Percentiles rank a stretch among this genome's conserved stretches.
Evolutionary conservation across 208 protist genomes (phyloP).

Genomic region (Crithidia bombi): DNA sequence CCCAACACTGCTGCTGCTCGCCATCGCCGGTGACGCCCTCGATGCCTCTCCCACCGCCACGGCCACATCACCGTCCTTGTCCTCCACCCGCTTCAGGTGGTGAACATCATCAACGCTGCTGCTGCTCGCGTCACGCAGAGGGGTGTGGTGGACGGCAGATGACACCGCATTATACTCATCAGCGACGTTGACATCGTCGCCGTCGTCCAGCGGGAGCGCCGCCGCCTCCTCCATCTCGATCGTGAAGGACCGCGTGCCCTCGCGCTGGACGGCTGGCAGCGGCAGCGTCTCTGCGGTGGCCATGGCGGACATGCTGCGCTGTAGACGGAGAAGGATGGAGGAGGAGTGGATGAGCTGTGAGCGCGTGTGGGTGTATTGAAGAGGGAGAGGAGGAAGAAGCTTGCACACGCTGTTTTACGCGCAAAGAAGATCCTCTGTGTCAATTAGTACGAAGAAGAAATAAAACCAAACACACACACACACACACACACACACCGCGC

Average conservation of each 20-base stretch:
- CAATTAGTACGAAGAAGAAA: no score
- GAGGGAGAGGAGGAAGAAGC: no score
- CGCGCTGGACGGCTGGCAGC: slow-evolving; percentile 1
- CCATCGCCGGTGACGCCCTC: background rate
- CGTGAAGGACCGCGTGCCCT: slow-evolving; percentile 20
- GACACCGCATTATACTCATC: no score
- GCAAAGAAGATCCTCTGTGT: no score
- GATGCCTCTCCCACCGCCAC: background rate
- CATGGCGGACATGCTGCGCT: background rate
- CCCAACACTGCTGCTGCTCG: slow-evolving; percentile 2
- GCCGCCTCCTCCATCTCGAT: slow-evolving; percentile 20
- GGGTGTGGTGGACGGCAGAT: slow-evolving; percentile 11
- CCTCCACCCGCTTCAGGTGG: no score
- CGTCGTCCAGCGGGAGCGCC: slow-evolving; percentile 7
- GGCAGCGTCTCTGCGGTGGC: background rate
- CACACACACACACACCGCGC: no score
- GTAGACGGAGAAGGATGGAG: background rate
- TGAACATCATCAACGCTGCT: background rate
- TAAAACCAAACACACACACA: no score
- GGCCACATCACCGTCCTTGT: background rate
- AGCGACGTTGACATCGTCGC: no score
- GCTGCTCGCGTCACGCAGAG: background rate
- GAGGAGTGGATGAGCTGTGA: background rate
- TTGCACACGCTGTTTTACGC: no score
- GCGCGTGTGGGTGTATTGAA: no score